Conservation (phyloP, 2,329 filamentous ascomycete genomes). For the Cladobotryum mycophilum region DNA sequence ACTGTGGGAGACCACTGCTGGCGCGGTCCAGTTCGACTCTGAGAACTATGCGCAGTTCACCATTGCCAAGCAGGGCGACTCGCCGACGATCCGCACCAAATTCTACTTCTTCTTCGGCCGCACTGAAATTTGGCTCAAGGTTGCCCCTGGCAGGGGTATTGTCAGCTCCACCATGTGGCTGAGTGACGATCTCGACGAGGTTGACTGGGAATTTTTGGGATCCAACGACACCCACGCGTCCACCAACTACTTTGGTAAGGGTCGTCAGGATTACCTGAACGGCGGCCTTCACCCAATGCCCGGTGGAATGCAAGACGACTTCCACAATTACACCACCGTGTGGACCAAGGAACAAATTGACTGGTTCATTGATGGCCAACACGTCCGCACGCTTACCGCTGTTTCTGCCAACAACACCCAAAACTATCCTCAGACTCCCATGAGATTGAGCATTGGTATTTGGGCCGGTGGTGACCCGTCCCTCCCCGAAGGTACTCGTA, state of each 20-base stretch:
- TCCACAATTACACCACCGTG: conserved; percentile 69
- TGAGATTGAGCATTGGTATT: conserved; percentile 62
- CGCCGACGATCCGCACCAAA: conserved; percentile 70
- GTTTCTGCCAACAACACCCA: conserved; percentile 54
- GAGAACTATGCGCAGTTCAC: conserved; percentile 65
- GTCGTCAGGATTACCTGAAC: conserved; percentile 55
- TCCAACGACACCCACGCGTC: conserved; percentile 56
- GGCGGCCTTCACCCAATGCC: conserved; percentile 53
- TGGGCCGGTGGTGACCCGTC: conserved; percentile 57
- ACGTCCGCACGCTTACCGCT: conserved; percentile 58
- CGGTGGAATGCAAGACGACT: conserved; percentile 50
- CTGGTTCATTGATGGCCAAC: conserved; percentile 63
- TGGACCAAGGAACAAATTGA: conserved; percentile 63
- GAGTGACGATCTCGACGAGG: conserved; percentile 78
- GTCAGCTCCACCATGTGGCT: conserved; percentile 78
- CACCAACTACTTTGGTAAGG: conserved; percentile 78
- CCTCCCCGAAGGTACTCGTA: conserved; percentile 50
- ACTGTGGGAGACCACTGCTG: conserved; percentile 64
- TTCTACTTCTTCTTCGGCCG: conserved; percentile 86
- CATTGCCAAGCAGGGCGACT: conserved; percentile 63
- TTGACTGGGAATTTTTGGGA: conserved; percentile 81
- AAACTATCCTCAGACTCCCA: conserved; percentile 70
- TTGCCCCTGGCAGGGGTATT: conserved; percentile 66
- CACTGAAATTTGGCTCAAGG: conserved; percentile 72
- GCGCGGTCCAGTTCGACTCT: conserved; percentile 54